Conservation (phyloP, 2,329 filamentous ascomycete species). For the Dothideomycetes sp. region DNA sequence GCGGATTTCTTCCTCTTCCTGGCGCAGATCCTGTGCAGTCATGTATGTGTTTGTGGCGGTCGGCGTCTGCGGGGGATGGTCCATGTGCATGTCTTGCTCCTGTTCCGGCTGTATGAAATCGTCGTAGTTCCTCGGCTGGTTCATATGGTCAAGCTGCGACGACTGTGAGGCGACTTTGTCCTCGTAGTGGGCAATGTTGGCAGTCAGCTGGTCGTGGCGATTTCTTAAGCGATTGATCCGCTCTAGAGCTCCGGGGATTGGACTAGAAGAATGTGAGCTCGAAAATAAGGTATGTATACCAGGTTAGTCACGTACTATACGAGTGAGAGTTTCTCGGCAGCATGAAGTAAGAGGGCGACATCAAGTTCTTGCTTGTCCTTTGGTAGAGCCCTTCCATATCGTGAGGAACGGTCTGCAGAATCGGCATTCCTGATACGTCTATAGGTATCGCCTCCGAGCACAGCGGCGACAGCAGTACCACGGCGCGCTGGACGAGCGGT, state of each 20-base stretch:
- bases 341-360: conserved; percentile 70
- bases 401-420: not conserved
- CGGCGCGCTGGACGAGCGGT: conserved; percentile 47
- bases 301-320: conserved; percentile 53
- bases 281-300: not conserved
- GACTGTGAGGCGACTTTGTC: conserved; percentile 66
- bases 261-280: conserved; percentile 28
- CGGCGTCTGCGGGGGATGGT: conserved; percentile 37
- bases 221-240: conserved; percentile 62
- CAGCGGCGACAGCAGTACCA: conserved; percentile 79
- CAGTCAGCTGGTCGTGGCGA: conserved; percentile 58
- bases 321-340: conserved; percentile 79
- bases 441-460: conserved; percentile 79
- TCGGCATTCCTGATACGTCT: conserved; percentile 56
- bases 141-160: conserved; percentile 62
- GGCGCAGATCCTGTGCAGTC: conserved; percentile 58
- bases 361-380: conserved; percentile 62
- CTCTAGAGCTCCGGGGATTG: conserved; percentile 66
- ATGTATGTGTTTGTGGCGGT: conserved; percentile 29
- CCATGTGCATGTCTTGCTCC: conserved; percentile 44
- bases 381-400: conserved; percentile 29
- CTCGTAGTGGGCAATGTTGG: conserved; percentile 73
- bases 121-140: conserved; percentile 25
- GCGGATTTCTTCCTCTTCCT: conserved; percentile 58
- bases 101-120: conserved; percentile 27